Evolutionary conservation across 2,329 filamentous ascomycete species (phyloP).

Genomic region (Pestalotiopsis sp.): DNA sequence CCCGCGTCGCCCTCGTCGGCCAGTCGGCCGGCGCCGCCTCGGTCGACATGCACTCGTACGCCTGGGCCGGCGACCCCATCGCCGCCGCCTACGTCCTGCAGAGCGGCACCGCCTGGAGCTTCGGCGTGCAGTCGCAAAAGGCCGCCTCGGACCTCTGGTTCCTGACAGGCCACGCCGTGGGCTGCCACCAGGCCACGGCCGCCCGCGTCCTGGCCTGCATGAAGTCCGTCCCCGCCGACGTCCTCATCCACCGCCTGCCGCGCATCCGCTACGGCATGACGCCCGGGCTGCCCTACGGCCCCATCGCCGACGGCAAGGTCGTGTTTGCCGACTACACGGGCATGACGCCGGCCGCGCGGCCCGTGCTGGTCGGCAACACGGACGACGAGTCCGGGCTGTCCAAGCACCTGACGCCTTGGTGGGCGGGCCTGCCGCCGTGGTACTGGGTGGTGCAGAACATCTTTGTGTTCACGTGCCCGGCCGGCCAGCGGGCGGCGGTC

Average conservation of each 20-base stretch:
- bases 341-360: slow-evolving; percentile 34
- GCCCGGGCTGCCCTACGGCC: slow-evolving; percentile 35
- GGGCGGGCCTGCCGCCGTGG: slow-evolving; percentile 37
- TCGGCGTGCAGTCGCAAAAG: slow-evolving; percentile 40
- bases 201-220: slow-evolving; percentile 38
- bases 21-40: slow-evolving; percentile 42
- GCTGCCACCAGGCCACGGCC: slow-evolving; percentile 37
- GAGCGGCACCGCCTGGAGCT: slow-evolving; percentile 40
- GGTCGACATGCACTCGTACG: slow-evolving; percentile 50
- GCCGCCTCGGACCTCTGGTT: slow-evolving; percentile 42
- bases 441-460: slow-evolving; percentile 41
- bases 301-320: slow-evolving; percentile 38
- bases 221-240: neutral
- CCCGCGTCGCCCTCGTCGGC: slow-evolving; percentile 38
- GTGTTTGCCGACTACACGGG: slow-evolving; percentile 43
- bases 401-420: slow-evolving; percentile 41
- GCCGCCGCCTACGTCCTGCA: slow-evolving; percentile 46
- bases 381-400: slow-evolving; percentile 51
- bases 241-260: slow-evolving; percentile 15
- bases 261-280: slow-evolving; percentile 14
- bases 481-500: slow-evolving; percentile 36
- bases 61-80: slow-evolving; percentile 51
- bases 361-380: slow-evolving; percentile 44
- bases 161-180: slow-evolving; percentile 35
- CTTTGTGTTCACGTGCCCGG: slow-evolving; percentile 49